Conservation (phyloP, 1,284 basidiomycete species). For the Calocybe gambosa region DNA sequence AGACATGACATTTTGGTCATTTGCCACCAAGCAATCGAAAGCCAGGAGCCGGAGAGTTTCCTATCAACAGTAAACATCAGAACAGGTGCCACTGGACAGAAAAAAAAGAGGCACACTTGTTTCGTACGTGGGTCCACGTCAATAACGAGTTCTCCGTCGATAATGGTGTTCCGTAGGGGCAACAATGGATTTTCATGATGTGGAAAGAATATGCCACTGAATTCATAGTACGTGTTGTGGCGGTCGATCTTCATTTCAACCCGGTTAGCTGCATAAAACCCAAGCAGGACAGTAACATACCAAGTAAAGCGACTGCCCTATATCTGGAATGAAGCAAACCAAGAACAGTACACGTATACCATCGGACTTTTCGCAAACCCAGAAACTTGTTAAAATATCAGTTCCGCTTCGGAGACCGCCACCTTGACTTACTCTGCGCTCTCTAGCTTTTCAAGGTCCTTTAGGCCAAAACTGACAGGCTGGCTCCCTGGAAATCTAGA, state of each 20-base stretch:
- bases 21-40: conserved; percentile 91
- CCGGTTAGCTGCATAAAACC: neutral
- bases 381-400: conserved; percentile 62
- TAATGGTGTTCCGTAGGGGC: conserved; percentile 72
- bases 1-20: conserved; percentile 83
- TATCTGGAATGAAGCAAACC: conserved; percentile 64
- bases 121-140: conserved; percentile 78
- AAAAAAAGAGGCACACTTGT: conserved; percentile 38
- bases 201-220: conserved; percentile 81
- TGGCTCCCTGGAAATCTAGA: conserved; percentile 88
- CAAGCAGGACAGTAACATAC: conserved; percentile 38
- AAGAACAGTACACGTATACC: conserved; percentile 89
- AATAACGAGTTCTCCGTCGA: conserved; percentile 94
- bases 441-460: conserved; percentile 73
- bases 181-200: conserved; percentile 67
- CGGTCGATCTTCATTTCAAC: conserved; percentile 77
- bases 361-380: conserved; percentile 99
- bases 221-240: conserved; percentile 80
- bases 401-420: neutral
- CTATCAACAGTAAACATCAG: conserved; percentile 33
- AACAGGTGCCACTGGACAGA: conserved; percentile 6
- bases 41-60: conserved; percentile 78
- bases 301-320: conserved; percentile 75
- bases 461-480: conserved; percentile 79
- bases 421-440: conserved; percentile 67